Conservation (phyloP, 2,329 filamentous ascomycete genomes). For the Talaromyces albobiverticillius region DNA sequence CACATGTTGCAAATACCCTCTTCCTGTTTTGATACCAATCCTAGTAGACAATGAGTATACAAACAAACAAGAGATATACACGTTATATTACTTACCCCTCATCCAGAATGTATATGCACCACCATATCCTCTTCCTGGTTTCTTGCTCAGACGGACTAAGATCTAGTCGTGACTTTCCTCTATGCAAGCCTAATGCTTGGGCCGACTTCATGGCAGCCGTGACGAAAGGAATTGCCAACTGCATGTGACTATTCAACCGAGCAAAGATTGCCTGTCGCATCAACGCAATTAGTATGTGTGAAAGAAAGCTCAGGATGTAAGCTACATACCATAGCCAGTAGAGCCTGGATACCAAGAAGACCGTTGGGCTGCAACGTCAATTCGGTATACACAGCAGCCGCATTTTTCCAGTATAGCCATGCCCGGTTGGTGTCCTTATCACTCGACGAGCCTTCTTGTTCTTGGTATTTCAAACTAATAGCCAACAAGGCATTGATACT, state of each 20-base stretch:
- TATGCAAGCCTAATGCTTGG: conserved; percentile 90
- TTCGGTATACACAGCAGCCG: conserved; percentile 85
- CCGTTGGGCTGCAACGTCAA: conserved; percentile 91
- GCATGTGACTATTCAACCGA: conserved; percentile 89
- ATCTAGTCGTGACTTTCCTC: conserved; percentile 81
- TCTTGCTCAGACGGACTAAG: conserved; percentile 87
- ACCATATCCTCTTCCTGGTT: conserved; percentile 73
- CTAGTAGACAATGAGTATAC: conserved; percentile 24
- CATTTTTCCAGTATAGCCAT: conserved; percentile 92
- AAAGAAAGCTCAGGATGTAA: background rate
- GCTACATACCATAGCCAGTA: conserved; percentile 72
- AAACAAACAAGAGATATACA: background rate
- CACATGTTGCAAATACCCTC: conserved; percentile 66
- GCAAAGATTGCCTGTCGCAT: conserved; percentile 68
- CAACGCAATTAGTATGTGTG: background rate
- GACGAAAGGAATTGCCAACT: conserved; percentile 82
- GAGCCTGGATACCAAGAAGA: conserved; percentile 83
- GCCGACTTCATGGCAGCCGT: conserved; percentile 83
- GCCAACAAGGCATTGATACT: conserved; percentile 87
- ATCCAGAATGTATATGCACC: conserved; percentile 69
- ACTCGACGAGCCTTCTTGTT: conserved; percentile 86
- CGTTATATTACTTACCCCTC: conserved; percentile 52
- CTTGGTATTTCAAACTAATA: conserved; percentile 81
- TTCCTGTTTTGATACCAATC: conserved; percentile 64
- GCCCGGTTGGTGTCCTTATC: conserved; percentile 87